phyloP scores from a whole-genome alignment of 2,329 filamentous ascomycete genomes.

The Piedraia hortae region DNA sequence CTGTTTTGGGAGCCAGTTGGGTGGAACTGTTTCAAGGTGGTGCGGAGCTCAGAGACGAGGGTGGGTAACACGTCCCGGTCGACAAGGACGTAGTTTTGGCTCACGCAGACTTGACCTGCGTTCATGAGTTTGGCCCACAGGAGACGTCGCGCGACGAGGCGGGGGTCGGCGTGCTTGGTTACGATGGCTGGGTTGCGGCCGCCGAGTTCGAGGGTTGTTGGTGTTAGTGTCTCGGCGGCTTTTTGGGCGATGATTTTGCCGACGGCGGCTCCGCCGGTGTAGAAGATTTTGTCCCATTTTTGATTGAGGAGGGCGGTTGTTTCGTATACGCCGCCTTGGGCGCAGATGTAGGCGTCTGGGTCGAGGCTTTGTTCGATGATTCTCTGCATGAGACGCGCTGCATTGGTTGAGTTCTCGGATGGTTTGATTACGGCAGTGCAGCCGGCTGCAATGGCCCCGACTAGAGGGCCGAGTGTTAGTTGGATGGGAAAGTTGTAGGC shows the following conservation, averaged over 20 bases:
- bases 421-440: constrained; percentile 82
- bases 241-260: constrained; percentile 31
- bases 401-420: constrained; percentile 51
- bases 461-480: constrained; percentile 46
- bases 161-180: constrained; percentile 54
- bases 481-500: constrained; percentile 87
- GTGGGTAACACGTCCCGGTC: constrained; percentile 34
- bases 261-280: constrained; percentile 55
- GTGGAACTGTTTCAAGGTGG: constrained; percentile 48
- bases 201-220: constrained; percentile 69
- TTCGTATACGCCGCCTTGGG: constrained; percentile 62
- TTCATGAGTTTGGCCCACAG: constrained; percentile 75
- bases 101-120: constrained; percentile 74
- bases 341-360: constrained; percentile 41
- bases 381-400: constrained; percentile 53
- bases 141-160: constrained; percentile 55
- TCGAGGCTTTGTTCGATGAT: constrained; percentile 55
- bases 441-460: constrained; percentile 77
- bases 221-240: constrained; percentile 34
- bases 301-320: constrained; percentile 57
- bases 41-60: constrained; percentile 38
- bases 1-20: constrained; percentile 57
- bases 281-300: constrained; percentile 97
- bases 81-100: constrained; percentile 74
- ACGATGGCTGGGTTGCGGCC: constrained; percentile 80